These are phyloP conservation scores for Trametes cubensis DNA, from an alignment of 768 basidiomycete genomes.

Conservation along the genomic window DNA sequence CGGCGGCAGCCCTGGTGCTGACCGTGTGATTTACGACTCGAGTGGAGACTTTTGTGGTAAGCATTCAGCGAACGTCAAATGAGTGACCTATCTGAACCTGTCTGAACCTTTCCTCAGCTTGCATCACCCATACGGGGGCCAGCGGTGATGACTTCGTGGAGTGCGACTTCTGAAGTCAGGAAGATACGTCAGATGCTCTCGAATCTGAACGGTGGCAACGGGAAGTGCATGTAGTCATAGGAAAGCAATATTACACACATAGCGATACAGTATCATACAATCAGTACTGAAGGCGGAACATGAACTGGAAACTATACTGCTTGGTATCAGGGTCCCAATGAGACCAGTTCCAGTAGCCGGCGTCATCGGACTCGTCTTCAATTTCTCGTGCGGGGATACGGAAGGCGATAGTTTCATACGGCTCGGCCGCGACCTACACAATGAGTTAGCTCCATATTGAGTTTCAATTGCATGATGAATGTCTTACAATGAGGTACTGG, in stretches of 20 bases:
- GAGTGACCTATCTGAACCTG: neutral
- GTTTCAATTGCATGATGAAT: neutral
- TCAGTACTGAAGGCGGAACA: slow-evolving; percentile 69
- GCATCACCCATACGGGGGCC: slow-evolving; percentile 30
- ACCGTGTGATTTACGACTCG: slow-evolving; percentile 32
- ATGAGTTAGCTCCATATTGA: slow-evolving; percentile 33
- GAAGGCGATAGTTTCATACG: slow-evolving; percentile 99
- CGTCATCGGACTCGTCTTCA: slow-evolving; percentile 91
- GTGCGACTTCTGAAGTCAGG: slow-evolving; percentile 19
- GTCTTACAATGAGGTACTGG: slow-evolving; percentile 93
- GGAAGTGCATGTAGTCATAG: neutral
- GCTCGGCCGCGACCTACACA: slow-evolving; percentile 92
- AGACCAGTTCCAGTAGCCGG: slow-evolving; percentile 94
- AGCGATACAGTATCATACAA: slow-evolving; percentile 24
- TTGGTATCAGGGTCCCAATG: slow-evolving; percentile 99
- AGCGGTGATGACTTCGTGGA: slow-evolving; percentile 27
- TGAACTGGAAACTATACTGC: slow-evolving; percentile 97
- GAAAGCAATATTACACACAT: neutral
- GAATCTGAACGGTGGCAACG: neutral
- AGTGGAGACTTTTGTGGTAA: slow-evolving; percentile 30
- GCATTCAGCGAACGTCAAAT: neutral
- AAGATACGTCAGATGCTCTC: neutral
- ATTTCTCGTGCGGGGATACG: slow-evolving; percentile 97
- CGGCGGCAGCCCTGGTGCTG: slow-evolving; percentile 35
- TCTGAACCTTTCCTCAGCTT: slow-evolving; percentile 22